Conservation (phyloP, 2,329 filamentous ascomycete genomes). For the Rhynchosporium graminicola region DNA sequence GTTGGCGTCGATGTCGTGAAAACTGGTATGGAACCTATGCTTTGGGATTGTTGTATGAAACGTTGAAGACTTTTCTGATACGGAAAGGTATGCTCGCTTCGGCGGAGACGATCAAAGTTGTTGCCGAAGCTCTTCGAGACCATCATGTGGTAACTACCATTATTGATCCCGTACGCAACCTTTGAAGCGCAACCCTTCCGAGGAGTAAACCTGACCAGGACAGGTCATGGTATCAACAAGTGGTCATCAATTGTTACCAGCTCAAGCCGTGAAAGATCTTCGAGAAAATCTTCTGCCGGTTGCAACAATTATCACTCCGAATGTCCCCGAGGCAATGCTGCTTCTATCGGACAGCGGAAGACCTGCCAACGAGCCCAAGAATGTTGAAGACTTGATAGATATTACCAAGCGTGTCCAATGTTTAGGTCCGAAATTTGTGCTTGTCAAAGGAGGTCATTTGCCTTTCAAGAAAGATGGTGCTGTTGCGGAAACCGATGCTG, state of each 20-base stretch:
- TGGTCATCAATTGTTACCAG: conserved; percentile 68
- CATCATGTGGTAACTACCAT: conserved; percentile 62
- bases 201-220: conserved; percentile 21
- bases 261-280: conserved; percentile 62
- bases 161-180: conserved; percentile 67
- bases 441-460: conserved; percentile 90
- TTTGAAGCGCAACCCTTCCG: not conserved
- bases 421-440: conserved; percentile 75
- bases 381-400: conserved; percentile 64
- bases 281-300: conserved; percentile 61
- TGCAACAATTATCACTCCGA: conserved; percentile 73
- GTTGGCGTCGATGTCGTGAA: conserved; percentile 89
- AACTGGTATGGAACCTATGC: conserved; percentile 61
- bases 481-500: conserved; percentile 57
- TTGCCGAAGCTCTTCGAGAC: conserved; percentile 62
- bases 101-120: conserved; percentile 65
- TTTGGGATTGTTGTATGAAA: not conserved
- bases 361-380: conserved; percentile 48
- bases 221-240: conserved; percentile 92
- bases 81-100: conserved; percentile 77
- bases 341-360: conserved; percentile 58
- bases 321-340: conserved; percentile 72
- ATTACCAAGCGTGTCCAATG: conserved; percentile 66
- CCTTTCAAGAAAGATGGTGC: conserved; percentile 68
- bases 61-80: conserved; percentile 19